phyloP scores from a whole-genome alignment of 495 filamentous ascomycete species.

The Chaetomium cochliodes region DNA sequence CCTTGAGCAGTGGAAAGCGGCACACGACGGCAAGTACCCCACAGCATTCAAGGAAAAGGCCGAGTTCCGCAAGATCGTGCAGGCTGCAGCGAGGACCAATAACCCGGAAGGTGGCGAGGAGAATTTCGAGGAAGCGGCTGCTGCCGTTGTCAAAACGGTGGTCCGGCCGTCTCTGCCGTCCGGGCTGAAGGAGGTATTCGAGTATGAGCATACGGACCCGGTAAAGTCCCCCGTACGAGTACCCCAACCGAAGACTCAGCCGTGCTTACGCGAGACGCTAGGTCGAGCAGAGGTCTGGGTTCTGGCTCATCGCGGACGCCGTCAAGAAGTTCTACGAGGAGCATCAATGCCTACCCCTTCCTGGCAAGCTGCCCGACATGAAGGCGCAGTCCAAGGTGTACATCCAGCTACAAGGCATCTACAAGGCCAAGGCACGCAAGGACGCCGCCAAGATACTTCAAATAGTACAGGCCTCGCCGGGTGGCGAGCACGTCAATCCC shows the following conservation, averaged over 20 bases:
- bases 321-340: constrained; percentile 69
- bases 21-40: constrained; percentile 68
- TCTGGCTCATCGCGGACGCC: constrained; percentile 90
- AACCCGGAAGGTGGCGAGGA: constrained; percentile 90
- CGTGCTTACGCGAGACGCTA: constrained; percentile 28
- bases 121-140: constrained; percentile 92
- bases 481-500: constrained; percentile 58
- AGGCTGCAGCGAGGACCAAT: constrained; percentile 62
- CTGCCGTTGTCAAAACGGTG: constrained; percentile 82
- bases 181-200: constrained; percentile 73
- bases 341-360: constrained; percentile 73
- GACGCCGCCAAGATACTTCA: constrained; percentile 76
- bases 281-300: constrained; percentile 53
- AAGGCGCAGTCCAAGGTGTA: constrained; percentile 93
- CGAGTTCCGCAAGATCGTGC: constrained; percentile 70
- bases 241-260: constrained; percentile 1
- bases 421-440: constrained; percentile 81
- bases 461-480: constrained; percentile 59
- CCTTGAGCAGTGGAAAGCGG: constrained; percentile 76
- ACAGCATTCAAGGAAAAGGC: constrained; percentile 80
- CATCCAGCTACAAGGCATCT: constrained; percentile 86
- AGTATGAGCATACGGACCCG: constrained; percentile 51
- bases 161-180: constrained; percentile 58
- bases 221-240: constrained; percentile 34
- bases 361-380: constrained; percentile 93